phyloP scores from a whole-genome alignment of 805 yeast species.

The Yamadazyma sp. region DNA sequence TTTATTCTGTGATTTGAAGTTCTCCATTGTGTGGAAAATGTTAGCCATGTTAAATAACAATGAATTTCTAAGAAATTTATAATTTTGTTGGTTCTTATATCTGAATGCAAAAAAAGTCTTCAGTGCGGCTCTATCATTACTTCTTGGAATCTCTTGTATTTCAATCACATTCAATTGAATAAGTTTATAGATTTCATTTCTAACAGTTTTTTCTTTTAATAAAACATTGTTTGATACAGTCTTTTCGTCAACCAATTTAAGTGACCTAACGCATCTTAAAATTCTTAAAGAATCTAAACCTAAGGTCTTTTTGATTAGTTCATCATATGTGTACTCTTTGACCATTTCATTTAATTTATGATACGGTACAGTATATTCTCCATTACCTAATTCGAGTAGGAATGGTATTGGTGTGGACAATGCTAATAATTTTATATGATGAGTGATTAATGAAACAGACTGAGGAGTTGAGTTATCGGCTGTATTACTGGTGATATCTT shows the following conservation, averaged over 20 bases:
- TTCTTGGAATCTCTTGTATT: conserved; percentile 90
- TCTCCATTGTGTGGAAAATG: conserved; percentile 47
- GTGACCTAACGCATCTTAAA: conserved; percentile 68
- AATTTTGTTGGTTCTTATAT: conserved; percentile 43
- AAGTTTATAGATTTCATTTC: conserved; percentile 66
- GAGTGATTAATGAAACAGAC: conserved; percentile 39
- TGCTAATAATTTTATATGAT: conserved; percentile 69
- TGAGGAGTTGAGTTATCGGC: conserved; percentile 25
- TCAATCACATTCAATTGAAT: conserved; percentile 72
- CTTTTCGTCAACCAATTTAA: conserved; percentile 80
- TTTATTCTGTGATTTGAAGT: conserved; percentile 55
- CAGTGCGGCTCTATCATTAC: conserved; percentile 87
- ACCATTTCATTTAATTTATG: conserved; percentile 45
- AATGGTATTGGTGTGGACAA: conserved; percentile 53
- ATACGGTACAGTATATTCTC: conserved; percentile 63
- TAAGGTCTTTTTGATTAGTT: conserved; percentile 54
- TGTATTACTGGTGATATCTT: conserved; percentile 1
- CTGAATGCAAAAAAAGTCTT: conserved; percentile 83
- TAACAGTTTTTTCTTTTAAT: conserved; percentile 71
- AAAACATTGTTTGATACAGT: conserved; percentile 70
- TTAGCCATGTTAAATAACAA: conserved; percentile 54
- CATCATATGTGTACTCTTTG: conserved; percentile 52
- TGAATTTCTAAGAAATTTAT: conserved; percentile 34
- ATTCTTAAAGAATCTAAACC: conserved; percentile 71
- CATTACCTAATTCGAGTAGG: conserved; percentile 51